Base-by-base conservation (phyloP, 805 yeast species). In the Wickerhamomyces mucosus region DNA sequence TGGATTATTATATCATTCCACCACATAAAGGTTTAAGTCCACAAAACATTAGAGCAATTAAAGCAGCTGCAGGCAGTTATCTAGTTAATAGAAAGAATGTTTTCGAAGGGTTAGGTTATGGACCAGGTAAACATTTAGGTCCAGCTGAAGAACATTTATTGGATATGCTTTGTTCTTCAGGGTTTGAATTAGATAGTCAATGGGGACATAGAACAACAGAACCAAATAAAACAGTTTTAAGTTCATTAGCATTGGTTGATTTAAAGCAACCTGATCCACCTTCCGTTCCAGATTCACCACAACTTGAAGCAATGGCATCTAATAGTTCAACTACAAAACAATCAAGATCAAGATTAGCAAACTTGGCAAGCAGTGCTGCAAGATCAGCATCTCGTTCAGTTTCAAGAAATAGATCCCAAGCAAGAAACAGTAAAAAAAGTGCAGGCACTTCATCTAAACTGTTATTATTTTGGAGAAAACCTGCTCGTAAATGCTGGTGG, bases 401-500 rank as follows among this genome's bases (percentile, higher is more conserved):
- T 21, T 72, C 79, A 5, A 61, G 72, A 37, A 32, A 27, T 18
- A 46, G 56, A 35, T 64, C 74, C 10, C 52, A 59, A 34, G 61
- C 65, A 7, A 52, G 56, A 50, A 11, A n/a, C 7, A 23, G 15
- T 26, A 46, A 56, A 36, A 51, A 58, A 38, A 58, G 59, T 41
- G 56, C 65, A 16, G 58, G 55, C 38, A 59, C 43, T 43, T 61
- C 47, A 41, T 73, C 65, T 43, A 92, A 92, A 55, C 66, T 92
- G 31, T 63, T 92, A 22, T 60, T 92, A 32, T 92, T 92, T 51
- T 92, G 98, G 97, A 71, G 95, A 40, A 92, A 92, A 52, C 98
- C 98, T 1, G 98, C 98, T 3, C 71, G 97, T 50, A 92, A 92
- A 53, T 92, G 98, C 60, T 92, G 98, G 98, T 92, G 98, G 98